Conservation (phyloP, 805 yeast species). For the Lipomyces starkeyi region DNA sequence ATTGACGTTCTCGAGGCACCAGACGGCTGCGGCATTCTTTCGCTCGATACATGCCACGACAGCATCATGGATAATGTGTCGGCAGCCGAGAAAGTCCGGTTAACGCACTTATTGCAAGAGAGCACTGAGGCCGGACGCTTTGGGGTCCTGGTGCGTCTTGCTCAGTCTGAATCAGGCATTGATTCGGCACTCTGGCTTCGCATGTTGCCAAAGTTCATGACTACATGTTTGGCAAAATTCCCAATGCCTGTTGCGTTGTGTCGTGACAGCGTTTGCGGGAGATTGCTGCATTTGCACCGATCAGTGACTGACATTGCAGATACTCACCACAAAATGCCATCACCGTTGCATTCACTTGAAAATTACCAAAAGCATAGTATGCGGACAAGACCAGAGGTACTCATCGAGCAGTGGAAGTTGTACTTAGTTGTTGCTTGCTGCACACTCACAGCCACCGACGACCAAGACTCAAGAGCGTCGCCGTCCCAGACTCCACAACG, state of each 20-base stretch:
- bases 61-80: constrained; percentile 51
- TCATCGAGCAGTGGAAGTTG: constrained; percentile 86
- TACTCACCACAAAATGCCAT: constrained; percentile 31
- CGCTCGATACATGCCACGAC: constrained; percentile 5
- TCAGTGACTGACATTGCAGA: constrained; percentile 44
- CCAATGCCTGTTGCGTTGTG: constrained; percentile 95
- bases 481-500: constrained; percentile 58
- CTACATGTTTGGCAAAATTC: constrained; percentile 73
- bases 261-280: constrained; percentile 85
- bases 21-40: constrained; percentile 68
- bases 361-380: constrained; percentile 41
- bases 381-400: constrained; percentile 59
- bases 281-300: constrained; percentile 76
- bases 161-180: constrained; percentile 91
- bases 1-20: constrained; percentile 76
- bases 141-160: constrained; percentile 74
- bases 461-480: constrained; percentile 67
- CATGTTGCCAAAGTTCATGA: constrained; percentile 76
- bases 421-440: constrained; percentile 90
- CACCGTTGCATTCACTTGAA: constrained; percentile 30
- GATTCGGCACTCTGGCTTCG: constrained; percentile 97
- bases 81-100: constrained; percentile 78
- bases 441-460: constrained; percentile 86
- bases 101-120: constrained; percentile 59
- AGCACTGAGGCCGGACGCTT: constrained; percentile 50